Conservation (phyloP, 495 filamentous ascomycete species). For the Xylaria intraflava region DNA sequence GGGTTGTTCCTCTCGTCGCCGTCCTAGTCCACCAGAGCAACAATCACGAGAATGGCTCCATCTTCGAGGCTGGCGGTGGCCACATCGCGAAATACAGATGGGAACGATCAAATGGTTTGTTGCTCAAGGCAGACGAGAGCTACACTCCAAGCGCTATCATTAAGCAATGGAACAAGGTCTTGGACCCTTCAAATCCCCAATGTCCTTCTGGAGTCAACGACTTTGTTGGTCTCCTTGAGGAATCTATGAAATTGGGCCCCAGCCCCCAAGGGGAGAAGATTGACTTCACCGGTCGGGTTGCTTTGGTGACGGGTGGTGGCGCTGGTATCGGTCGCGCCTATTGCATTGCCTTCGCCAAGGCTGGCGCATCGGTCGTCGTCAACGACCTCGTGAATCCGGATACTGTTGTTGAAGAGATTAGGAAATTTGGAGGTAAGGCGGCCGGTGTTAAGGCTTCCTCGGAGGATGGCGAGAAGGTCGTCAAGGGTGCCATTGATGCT, state of each 20-base stretch:
- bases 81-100: conserved; percentile 90
- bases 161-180: conserved; percentile 80
- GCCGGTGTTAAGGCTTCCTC: conserved; percentile 89
- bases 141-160: conserved; percentile 85
- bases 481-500: conserved; percentile 88
- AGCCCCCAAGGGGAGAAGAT: conserved; percentile 70
- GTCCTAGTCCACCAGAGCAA: conserved; percentile 85
- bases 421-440: conserved; percentile 81
- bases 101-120: conserved; percentile 87
- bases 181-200: conserved; percentile 77
- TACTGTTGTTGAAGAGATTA: conserved; percentile 83
- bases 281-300: conserved; percentile 86
- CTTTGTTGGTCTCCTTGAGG: conserved; percentile 81
- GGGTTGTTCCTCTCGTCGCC: conserved; percentile 92
- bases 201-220: conserved; percentile 84
- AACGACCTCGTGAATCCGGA: conserved; percentile 96
- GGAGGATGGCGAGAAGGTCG: conserved; percentile 87
- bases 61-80: conserved; percentile 92
- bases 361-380: conserved; percentile 85
- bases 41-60: conserved; percentile 72
- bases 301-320: conserved; percentile 87
- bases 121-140: conserved; percentile 82
- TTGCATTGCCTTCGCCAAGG: conserved; percentile 82
- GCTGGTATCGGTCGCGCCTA: conserved; percentile 90
- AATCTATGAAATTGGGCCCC: conserved; percentile 69